A percentile compares a stretch with the other conserved stretches of the same genome.
Evolutionary conservation across 2,329 filamentous ascomycete species (phyloP).

Genomic region (Fusarium longipes): DNA sequence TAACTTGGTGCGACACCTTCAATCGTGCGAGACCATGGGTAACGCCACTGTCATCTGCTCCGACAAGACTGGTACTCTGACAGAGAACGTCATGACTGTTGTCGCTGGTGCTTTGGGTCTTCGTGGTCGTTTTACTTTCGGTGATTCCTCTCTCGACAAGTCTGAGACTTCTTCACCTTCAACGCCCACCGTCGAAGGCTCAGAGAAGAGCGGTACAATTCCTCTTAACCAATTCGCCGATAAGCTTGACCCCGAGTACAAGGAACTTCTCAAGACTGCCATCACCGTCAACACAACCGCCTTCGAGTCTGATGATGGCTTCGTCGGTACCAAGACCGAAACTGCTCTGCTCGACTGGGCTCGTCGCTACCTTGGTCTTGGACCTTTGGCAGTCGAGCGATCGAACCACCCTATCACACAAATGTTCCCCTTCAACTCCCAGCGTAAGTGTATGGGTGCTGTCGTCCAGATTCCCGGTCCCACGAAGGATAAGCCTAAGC

Average conservation of each 20-base stretch:
- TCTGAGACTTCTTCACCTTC: slow-evolving; percentile 30
- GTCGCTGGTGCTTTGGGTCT: slow-evolving; percentile 67
- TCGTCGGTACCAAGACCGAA: slow-evolving; percentile 67
- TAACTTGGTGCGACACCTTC: slow-evolving; percentile 73
- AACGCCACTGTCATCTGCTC: slow-evolving; percentile 81
- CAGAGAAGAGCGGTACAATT: slow-evolving; percentile 12
- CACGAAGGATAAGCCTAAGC: slow-evolving; percentile 47
- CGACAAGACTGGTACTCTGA: slow-evolving; percentile 60
- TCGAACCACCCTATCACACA: slow-evolving; percentile 59
- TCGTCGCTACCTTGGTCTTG: slow-evolving; percentile 61
- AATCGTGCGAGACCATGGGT: slow-evolving; percentile 78
- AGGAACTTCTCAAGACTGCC: slow-evolving; percentile 40
- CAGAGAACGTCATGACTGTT: slow-evolving; percentile 78
- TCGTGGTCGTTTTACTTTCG: slow-evolving; percentile 53
- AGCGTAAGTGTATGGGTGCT: slow-evolving; percentile 67
- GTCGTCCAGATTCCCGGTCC: slow-evolving; percentile 59
- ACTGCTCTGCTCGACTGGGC: slow-evolving; percentile 64
- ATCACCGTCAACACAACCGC: slow-evolving; percentile 68
- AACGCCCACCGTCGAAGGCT: neutral
- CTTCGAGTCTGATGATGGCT: slow-evolving; percentile 62
- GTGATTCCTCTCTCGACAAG: slow-evolving; percentile 53
- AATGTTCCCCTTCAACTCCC: slow-evolving; percentile 65
- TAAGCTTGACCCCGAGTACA: slow-evolving; percentile 31
- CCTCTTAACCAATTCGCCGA: slow-evolving; percentile 19
- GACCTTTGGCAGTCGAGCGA: slow-evolving; percentile 58